Conservation (phyloP, 352 stramenopile species). For the Pythium plurisporium region DNA sequence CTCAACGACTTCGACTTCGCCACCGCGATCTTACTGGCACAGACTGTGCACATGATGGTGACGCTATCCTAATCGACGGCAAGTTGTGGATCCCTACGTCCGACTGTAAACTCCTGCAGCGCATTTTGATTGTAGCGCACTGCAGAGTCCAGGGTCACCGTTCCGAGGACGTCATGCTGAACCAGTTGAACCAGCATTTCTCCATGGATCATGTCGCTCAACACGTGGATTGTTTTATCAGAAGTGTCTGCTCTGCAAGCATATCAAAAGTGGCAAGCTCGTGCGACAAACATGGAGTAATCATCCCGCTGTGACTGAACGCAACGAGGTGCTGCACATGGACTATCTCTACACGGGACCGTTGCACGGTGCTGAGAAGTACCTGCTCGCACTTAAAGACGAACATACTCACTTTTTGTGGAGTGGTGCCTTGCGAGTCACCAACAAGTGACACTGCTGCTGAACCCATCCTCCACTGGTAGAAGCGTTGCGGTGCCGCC, state of each 20-base stretch:
- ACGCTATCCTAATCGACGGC: not conserved
- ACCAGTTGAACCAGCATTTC: not conserved
- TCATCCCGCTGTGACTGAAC: not conserved
- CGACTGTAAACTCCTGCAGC: not conserved
- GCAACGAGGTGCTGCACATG: constrained; percentile 8
- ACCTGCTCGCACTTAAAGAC: constrained; percentile 24
- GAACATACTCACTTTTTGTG: constrained; percentile 17
- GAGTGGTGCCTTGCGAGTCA: constrained; percentile 9
- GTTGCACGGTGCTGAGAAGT: constrained; percentile 8
- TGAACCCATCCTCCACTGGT: constrained; percentile 15
- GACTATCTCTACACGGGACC: constrained; percentile 10
- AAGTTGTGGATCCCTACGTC: not conserved
- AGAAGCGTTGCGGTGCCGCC: constrained; percentile 14
- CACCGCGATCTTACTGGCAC: not conserved
- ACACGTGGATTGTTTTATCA: not conserved
- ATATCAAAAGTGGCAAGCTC: constrained; percentile 13
- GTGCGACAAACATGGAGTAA: constrained; percentile 12
- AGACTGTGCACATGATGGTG: not conserved
- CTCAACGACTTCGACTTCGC: not conserved
- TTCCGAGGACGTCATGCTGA: constrained; percentile 1
- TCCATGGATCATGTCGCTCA: not conserved
- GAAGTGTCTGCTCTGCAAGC: constrained; percentile 16
- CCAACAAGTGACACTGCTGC: constrained; percentile 7
- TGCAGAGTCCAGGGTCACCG: not conserved
- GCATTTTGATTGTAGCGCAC: not conserved